Evolutionary conservation across 371 early-diverging fungal genomes (phyloP), one percentile per base, ranked within the genome.

Genomic region (Rhizomucor pusillus): DNA sequence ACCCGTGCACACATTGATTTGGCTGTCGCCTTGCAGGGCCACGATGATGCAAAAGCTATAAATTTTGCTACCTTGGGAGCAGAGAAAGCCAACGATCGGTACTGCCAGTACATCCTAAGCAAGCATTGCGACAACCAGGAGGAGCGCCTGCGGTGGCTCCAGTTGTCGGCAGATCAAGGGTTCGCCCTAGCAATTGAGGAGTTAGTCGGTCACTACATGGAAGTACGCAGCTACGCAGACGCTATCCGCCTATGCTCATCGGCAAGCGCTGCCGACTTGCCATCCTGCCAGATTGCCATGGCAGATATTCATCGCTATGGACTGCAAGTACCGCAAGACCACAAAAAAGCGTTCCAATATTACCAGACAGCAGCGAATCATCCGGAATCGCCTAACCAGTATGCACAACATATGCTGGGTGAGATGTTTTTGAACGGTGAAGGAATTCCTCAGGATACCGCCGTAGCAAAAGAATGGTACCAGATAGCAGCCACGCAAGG

Each of bases 351-450:
- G 0, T 74, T 74, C 47, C 49, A 68, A 25, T 65, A 68, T 43
- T 77, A 77, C 52, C 67, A 77, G 29, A 67, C 60, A 16, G 75
- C 75, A 3, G 75, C 75, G 1, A 66, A 59, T 48, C 77, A 76
- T 43, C 54, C 68, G 10, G 71, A 76, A 18, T 47, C 71, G 25
- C 69, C 73, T 2, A 68, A 60, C 44, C 63, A 62, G 18, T 73
- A 76, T 64, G 73, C 76, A 13, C 71, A 72, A 24, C 67, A 76
- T 45, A 72, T 72, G 69, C 50, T 76, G 7, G 76, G 76, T n/a
- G 73, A 76, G 61, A 76, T 76, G 76, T 76, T 72, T 34, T 36
- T 76, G 11, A 64, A 72, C 54, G 77, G 77, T 0, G 77, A 76
- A 51, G 77, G 77, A 7, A 68, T 76, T 6, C 77, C 69, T 4